Percentiles rank a stretch among this genome's conserved stretches.
Conservation (phyloP, 257 asterid genomes). For the Orobanche coerulescens region DNA sequence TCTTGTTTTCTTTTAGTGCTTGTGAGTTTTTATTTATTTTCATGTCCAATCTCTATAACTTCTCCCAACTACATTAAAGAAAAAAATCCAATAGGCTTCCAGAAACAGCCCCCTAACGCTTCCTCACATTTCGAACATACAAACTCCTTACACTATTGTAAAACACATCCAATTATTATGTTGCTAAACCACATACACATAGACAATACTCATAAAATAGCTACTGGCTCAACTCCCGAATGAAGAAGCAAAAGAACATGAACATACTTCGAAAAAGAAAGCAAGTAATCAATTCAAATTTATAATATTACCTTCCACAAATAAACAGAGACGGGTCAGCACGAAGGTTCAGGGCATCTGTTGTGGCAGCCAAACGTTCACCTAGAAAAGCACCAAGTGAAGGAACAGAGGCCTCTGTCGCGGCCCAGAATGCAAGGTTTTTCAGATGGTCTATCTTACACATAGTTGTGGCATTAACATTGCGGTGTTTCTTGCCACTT, state of each 20-base stretch:
- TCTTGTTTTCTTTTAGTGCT: too few species aligned
- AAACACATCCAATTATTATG: too few species aligned
- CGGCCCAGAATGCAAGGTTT: constrained; percentile 54
- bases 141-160: too few species aligned
- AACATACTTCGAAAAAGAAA: not conserved
- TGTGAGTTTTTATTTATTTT: too few species aligned
- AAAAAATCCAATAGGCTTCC: too few species aligned
- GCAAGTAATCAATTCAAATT: not conserved
- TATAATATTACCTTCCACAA: constrained; percentile 54
- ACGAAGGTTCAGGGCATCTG: constrained; percentile 47
- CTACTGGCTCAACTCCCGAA: too few species aligned
- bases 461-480: constrained; percentile 49
- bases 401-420: constrained; percentile 37
- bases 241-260: not conserved
- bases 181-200: not conserved
- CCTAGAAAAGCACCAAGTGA: constrained; percentile 63
- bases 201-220: not conserved
- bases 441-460: constrained; percentile 57
- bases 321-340: constrained; percentile 43
- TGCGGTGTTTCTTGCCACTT: constrained; percentile 38
- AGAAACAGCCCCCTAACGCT: too few species aligned
- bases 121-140: too few species aligned
- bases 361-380: constrained; percentile 49
- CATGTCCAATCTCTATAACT: too few species aligned
- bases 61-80: too few species aligned